Conservation (phyloP, 2,329 filamentous ascomycete species). For the Scedosporium apiospermum region DNA sequence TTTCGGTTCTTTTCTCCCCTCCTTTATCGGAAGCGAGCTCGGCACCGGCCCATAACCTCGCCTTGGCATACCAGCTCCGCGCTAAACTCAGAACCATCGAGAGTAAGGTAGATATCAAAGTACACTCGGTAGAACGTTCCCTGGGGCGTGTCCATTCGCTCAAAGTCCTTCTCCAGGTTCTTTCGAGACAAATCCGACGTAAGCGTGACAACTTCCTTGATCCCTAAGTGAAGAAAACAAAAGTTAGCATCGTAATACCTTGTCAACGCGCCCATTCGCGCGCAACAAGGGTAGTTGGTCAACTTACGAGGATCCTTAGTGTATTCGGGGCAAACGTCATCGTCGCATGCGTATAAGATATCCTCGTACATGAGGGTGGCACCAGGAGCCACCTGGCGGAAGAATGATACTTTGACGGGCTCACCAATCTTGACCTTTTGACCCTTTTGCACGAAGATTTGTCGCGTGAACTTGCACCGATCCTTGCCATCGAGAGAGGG, state of each 20-base stretch:
- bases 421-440: conserved; percentile 99
- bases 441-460: conserved; percentile 98
- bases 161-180: conserved; percentile 98
- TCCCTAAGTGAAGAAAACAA: conserved; percentile 46
- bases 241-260: conserved; percentile 16
- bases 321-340: conserved; percentile 96
- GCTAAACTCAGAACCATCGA: conserved; percentile 96
- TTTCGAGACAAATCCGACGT: conserved; percentile 95
- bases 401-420: conserved; percentile 97
- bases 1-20: not conserved
- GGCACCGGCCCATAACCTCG: conserved; percentile 96
- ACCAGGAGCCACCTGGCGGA: conserved; percentile 92
- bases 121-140: conserved; percentile 87
- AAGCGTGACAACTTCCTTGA: conserved; percentile 97
- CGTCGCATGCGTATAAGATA: conserved; percentile 93
- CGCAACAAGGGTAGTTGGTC: not conserved
- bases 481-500: conserved; percentile 95
- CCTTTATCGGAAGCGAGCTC: conserved; percentile 68
- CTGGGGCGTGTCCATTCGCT: conserved; percentile 97
- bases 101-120: conserved; percentile 77
- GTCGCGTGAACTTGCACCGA: conserved; percentile 94
- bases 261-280: not conserved
- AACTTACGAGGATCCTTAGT: conserved; percentile 97
- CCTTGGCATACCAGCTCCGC: conserved; percentile 98
- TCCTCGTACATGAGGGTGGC: conserved; percentile 99